Conservation (phyloP, 495 filamentous ascomycete species). For the Penicillium manginii region DNA sequence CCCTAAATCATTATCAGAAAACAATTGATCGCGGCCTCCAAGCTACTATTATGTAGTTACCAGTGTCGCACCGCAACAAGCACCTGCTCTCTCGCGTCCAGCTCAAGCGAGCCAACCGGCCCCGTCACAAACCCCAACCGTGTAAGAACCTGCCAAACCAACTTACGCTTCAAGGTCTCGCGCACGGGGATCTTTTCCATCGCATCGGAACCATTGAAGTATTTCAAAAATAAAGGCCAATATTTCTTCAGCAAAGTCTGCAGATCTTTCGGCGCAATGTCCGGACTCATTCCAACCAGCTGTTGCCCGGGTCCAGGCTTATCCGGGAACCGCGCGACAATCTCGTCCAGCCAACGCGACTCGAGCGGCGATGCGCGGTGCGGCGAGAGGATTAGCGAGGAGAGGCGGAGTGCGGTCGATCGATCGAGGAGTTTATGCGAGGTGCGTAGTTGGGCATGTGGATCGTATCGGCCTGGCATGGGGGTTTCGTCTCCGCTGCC, state of each 20-base stretch:
- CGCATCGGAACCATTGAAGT: slow-evolving; percentile 86
- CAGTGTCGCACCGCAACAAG: slow-evolving; percentile 50
- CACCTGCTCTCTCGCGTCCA: slow-evolving; percentile 44
- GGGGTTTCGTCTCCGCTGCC: slow-evolving; percentile 46
- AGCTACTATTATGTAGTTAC: slow-evolving; percentile 31
- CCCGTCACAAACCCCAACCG: slow-evolving; percentile 42
- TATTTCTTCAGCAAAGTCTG: slow-evolving; percentile 55
- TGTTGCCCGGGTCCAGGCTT: slow-evolving; percentile 21
- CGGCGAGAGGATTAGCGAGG: slow-evolving; percentile 55
- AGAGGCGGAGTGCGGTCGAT: slow-evolving; percentile 41
- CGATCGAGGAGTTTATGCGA: slow-evolving; percentile 46
- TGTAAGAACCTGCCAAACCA: slow-evolving; percentile 67
- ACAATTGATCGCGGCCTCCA: background rate
- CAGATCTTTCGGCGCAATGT: slow-evolving; percentile 42
- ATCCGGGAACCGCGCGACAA: slow-evolving; percentile 60
- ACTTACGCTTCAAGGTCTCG: slow-evolving; percentile 84
- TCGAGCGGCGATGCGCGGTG: slow-evolving; percentile 63
- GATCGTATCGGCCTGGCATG: slow-evolving; percentile 35
- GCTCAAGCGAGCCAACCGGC: slow-evolving; percentile 33
- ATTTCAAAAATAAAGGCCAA: slow-evolving; percentile 65
- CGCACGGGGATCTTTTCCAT: slow-evolving; percentile 82
- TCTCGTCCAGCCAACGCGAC: slow-evolving; percentile 73
- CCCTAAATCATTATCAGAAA: too few relatives aligned
- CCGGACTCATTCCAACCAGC: slow-evolving; percentile 16
- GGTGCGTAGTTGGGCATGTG: slow-evolving; percentile 32